phyloP scores from a whole-genome alignment of 345 rosid genomes.

The Linum lewisii region DNA sequence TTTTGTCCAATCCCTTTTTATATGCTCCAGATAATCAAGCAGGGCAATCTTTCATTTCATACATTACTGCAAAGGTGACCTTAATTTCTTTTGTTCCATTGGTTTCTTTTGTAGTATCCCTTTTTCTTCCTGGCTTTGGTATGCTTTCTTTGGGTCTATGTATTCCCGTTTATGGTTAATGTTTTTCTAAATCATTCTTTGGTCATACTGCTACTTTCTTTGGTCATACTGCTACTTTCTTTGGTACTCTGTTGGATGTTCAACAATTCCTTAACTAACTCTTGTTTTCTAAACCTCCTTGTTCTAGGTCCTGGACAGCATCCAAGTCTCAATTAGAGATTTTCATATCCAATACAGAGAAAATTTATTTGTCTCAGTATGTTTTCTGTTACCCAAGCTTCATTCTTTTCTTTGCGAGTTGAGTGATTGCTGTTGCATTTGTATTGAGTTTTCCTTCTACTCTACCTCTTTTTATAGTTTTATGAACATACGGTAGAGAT shows the following conservation, averaged over 20 bases:
- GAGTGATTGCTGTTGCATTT: not conserved
- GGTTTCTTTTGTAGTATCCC: not conserved
- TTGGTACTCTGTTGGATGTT: not conserved
- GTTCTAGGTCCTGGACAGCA: conserved; percentile 70
- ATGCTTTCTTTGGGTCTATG: not conserved
- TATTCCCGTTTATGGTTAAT: not conserved
- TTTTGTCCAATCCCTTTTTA: not conserved
- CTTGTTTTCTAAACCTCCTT: conserved; percentile 1
- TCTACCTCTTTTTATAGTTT: too few relatives aligned
- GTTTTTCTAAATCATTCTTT: not conserved
- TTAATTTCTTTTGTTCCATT: conserved; percentile 3
- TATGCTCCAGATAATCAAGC: conserved; percentile 54
- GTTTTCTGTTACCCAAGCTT: conserved; percentile 15
- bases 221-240: not conserved
- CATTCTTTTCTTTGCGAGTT: not conserved
- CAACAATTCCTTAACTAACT: not conserved
- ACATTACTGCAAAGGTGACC: conserved; percentile 73
- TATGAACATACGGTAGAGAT: too few relatives aligned
- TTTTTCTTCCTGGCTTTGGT: not conserved
- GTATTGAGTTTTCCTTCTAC: too few relatives aligned
- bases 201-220: not conserved
- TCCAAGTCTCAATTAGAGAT: conserved; percentile 70
- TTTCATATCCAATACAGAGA: conserved; percentile 59
- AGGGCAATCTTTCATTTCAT: conserved; percentile 63
- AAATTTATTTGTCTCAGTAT: conserved; percentile 44